Evolutionary conservation across 1,139 yeast genomes (phyloP).

Genomic region (Suhomyces yuchorum): DNA sequence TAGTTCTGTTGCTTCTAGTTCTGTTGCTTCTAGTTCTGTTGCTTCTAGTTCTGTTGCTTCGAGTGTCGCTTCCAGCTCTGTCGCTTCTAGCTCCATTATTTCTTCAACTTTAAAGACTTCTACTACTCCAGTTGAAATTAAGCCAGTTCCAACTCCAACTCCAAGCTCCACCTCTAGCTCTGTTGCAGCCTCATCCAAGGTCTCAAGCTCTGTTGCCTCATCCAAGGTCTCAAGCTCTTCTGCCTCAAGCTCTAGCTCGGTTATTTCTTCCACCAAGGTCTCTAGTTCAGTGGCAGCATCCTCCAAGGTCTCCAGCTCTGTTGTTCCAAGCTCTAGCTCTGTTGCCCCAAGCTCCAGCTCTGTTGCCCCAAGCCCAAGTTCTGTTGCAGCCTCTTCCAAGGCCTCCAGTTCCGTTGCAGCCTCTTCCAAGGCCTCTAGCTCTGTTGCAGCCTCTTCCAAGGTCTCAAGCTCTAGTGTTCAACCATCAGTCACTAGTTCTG

Average conservation of each 20-base stretch:
- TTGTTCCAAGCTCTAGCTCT: conserved; percentile 17
- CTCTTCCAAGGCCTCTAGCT: conserved; percentile 20
- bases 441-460: conserved; percentile 1
- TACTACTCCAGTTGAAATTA: neutral
- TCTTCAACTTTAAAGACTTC: neutral
- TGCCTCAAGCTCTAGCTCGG: neutral
- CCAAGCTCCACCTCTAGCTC: neutral
- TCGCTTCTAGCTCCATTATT: neutral
- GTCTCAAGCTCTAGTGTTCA: conserved; percentile 18
- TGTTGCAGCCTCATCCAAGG: conserved; percentile 7
- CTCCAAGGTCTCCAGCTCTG: conserved; percentile 32
- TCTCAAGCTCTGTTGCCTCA: conserved; percentile 10
- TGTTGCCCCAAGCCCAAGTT: conserved; percentile 11
- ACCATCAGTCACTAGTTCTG: conserved; percentile 22
- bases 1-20: conserved; percentile 9
- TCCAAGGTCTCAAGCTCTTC: too few species aligned
- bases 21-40: too few species aligned
- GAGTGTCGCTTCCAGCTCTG: conserved; percentile 13
- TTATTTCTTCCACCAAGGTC: neutral
- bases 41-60: conserved; percentile 32
- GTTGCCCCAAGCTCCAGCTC: neutral
- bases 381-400: conserved; percentile 13
- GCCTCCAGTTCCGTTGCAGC: conserved; percentile 17
- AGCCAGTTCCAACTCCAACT: neutral
- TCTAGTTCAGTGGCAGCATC: conserved; percentile 14